Conservation (phyloP, 208 protist genomes). For the Leishmania martiniquensis region DNA sequence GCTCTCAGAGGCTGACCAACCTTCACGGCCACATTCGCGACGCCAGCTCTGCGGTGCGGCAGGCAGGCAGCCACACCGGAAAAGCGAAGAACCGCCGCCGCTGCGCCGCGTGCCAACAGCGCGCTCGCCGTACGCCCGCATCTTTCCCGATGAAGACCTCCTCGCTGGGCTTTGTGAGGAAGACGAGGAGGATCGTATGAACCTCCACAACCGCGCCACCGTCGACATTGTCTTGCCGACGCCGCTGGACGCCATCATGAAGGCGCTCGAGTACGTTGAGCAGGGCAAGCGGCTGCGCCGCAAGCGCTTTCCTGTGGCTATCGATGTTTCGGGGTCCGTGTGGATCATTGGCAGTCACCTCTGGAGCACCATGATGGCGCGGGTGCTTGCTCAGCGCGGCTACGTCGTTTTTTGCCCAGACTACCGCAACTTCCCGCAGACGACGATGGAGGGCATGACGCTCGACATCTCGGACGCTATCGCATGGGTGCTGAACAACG, state of each 20-base stretch:
- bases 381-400: constrained; percentile 70
- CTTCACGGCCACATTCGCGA: neutral
- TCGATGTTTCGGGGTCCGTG: constrained; percentile 70
- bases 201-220: constrained; percentile 70
- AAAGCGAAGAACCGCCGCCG: neutral
- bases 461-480: constrained; percentile 88
- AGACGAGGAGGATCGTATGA: constrained; percentile 59
- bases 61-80: neutral
- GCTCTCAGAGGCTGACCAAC: neutral
- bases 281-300: constrained; percentile 41
- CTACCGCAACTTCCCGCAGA: constrained; percentile 94
- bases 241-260: constrained; percentile 59
- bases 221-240: constrained; percentile 68
- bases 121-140: constrained; percentile 5
- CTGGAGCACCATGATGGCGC: constrained; percentile 83
- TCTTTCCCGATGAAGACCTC: constrained; percentile 14
- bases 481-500: constrained; percentile 85
- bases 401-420: constrained; percentile 92
- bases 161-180: constrained; percentile 28
- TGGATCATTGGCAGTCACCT: constrained; percentile 91
- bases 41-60: neutral
- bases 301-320: constrained; percentile 82
- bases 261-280: constrained; percentile 48
- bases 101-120: neutral
- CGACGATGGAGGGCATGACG: constrained; percentile 90